These are phyloP conservation scores for Cucumis cinereus DNA, from an alignment of 306 rosid species.

Conservation along the genomic window DNA sequence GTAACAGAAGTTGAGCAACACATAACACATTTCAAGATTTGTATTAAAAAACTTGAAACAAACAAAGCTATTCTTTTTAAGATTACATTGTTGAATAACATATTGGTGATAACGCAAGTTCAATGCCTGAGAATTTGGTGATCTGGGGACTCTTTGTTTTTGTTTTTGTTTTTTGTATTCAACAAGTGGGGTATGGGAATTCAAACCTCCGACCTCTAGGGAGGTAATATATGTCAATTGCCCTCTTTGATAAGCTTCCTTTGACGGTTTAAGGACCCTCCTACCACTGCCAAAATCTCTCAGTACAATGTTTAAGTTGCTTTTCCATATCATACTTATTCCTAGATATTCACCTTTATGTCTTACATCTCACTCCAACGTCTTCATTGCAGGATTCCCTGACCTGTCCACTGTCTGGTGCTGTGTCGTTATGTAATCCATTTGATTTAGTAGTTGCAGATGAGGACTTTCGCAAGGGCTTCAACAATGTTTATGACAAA, in stretches of 20 bases:
- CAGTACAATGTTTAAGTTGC: neutral
- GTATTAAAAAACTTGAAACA: neutral
- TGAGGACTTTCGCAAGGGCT: constrained; percentile 82
- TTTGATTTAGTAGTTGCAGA: constrained; percentile 79
- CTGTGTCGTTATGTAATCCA: constrained; percentile 94
- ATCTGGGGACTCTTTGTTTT: neutral
- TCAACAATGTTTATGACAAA: constrained; percentile 68
- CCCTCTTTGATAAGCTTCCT: too few relatives aligned
- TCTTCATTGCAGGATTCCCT: constrained; percentile 50
- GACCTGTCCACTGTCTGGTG: constrained; percentile 72
- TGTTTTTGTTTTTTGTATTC: too few relatives aligned
- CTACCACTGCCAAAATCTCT: neutral
- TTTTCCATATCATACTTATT: neutral
- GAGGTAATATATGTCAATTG: too few relatives aligned
- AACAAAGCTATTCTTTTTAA: neutral
- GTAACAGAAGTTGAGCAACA: neutral
- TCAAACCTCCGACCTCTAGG: too few relatives aligned
- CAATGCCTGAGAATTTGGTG: neutral
- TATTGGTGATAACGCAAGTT: neutral
- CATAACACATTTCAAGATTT: neutral
- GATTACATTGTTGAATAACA: neutral
- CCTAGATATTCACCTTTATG: neutral
- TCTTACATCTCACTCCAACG: constrained; percentile 5
- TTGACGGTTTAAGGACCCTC: too few relatives aligned
- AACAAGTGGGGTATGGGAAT: too few relatives aligned